Evolutionary conservation across 2,329 filamentous ascomycete genomes (phyloP).

Genomic region (Zymoseptoria ardabiliae): DNA sequence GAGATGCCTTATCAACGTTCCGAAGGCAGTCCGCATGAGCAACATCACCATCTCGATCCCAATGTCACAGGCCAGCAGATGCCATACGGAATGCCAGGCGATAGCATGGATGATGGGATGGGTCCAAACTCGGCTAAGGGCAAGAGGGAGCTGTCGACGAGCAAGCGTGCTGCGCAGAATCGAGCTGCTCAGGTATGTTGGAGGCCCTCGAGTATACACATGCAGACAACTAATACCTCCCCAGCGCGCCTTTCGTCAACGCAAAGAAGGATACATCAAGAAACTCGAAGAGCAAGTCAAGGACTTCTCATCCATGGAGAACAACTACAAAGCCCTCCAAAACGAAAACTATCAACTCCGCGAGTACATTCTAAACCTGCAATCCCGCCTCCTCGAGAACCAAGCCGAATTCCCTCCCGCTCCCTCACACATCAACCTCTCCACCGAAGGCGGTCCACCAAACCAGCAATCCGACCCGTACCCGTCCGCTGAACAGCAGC

Average conservation of each 20-base stretch:
- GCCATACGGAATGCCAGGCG: slow-evolving; percentile 42
- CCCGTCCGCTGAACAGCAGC: slow-evolving; percentile 17
- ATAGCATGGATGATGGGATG: slow-evolving; percentile 39
- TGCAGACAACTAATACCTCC: neutral
- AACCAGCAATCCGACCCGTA: slow-evolving; percentile 12
- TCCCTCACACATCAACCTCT: slow-evolving; percentile 69
- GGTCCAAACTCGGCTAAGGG: slow-evolving; percentile 57
- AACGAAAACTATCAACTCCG: slow-evolving; percentile 83
- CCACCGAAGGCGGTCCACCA: slow-evolving; percentile 2
- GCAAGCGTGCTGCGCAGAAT: slow-evolving; percentile 94
- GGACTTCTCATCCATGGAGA: slow-evolving; percentile 67
- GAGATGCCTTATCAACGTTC: slow-evolving; percentile 34
- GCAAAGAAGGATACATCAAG: slow-evolving; percentile 97
- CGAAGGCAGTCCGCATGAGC: slow-evolving; percentile 32
- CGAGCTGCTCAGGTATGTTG: slow-evolving; percentile 81
- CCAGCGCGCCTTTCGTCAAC: slow-evolving; percentile 90
- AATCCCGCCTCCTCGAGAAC: slow-evolving; percentile 75
- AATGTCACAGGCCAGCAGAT: slow-evolving; percentile 46
- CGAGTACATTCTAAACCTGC: slow-evolving; percentile 87
- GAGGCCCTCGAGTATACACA: neutral
- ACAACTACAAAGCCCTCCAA: slow-evolving; percentile 72
- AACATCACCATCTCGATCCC: slow-evolving; percentile 49
- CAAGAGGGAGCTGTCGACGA: slow-evolving; percentile 87
- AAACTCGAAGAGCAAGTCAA: slow-evolving; percentile 91
- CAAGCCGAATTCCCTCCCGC: slow-evolving; percentile 79